These are phyloP conservation scores for Phytophthora ohioensis DNA, from an alignment of 352 stramenopile species.

Conservation along the genomic window DNA sequence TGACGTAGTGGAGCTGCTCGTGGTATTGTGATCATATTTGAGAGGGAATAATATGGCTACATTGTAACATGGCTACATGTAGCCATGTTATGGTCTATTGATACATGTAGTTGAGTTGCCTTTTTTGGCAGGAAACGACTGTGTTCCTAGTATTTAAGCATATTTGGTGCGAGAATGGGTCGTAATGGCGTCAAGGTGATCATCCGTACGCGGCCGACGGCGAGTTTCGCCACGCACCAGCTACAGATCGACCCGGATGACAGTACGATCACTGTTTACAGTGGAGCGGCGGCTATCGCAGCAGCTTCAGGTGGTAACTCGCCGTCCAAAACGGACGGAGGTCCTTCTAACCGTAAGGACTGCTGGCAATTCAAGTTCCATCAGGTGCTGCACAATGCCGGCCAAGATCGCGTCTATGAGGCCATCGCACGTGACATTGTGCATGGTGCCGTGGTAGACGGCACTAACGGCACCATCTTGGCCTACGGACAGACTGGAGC, in stretches of 20 bases:
- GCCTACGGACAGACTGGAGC: constrained; percentile 91
- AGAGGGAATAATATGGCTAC: constrained; percentile 4
- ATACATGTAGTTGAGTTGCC: constrained; percentile 23
- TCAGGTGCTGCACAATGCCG: constrained; percentile 93
- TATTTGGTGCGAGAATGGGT: constrained; percentile 34
- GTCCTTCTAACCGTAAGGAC: constrained; percentile 81
- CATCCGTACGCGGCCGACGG: constrained; percentile 83
- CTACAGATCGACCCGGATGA: constrained; percentile 85
- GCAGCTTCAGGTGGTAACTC: constrained; percentile 25
- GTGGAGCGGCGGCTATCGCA: constrained; percentile 18
- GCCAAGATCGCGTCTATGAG: constrained; percentile 92
- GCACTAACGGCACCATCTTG: constrained; percentile 91
- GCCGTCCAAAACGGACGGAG: constrained; percentile 37
- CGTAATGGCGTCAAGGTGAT: constrained; percentile 85
- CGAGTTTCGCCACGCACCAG: constrained; percentile 77
- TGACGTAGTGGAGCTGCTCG: constrained; percentile 1
- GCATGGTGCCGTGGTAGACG: constrained; percentile 86
- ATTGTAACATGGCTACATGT: constrained; percentile 16
- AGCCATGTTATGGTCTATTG: not conserved
- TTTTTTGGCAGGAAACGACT: constrained; percentile 5
- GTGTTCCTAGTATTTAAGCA: not conserved
- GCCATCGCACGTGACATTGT: constrained; percentile 91
- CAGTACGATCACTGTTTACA: constrained; percentile 74
- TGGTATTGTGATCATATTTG: constrained; percentile 17
- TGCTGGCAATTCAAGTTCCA: constrained; percentile 93